phyloP scores from a whole-genome alignment of 345 rosid genomes.

The Triadica sebifera region DNA sequence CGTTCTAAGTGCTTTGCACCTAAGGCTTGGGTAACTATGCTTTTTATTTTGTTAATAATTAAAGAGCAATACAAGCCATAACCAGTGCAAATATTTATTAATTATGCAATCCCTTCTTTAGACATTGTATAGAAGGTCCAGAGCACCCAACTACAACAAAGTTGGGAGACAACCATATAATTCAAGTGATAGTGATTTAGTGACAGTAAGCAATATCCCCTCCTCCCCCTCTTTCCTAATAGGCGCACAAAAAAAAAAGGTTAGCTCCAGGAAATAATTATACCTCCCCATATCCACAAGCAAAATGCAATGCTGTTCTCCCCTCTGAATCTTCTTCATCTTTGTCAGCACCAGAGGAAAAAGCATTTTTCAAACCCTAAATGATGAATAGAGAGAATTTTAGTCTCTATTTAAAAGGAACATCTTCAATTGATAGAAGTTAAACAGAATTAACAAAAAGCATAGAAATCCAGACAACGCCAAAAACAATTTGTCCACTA shows the following conservation, averaged over 20 bases:
- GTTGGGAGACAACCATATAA: not conserved
- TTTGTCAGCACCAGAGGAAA: slow-evolving; percentile 84
- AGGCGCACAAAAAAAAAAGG: not conserved
- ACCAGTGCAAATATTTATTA: not conserved
- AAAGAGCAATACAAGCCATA: not conserved
- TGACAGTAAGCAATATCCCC: not conserved
- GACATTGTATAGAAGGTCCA: not conserved
- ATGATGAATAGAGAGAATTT: not conserved
- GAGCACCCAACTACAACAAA: not conserved
- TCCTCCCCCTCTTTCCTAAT: not conserved
- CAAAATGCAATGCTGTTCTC: slow-evolving; percentile 95
- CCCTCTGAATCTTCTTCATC: slow-evolving; percentile 99
- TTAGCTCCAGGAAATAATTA: not conserved
- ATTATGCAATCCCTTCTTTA: not conserved
- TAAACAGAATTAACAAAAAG: not conserved
- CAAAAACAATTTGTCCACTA: not conserved
- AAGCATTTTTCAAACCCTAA: slow-evolving; percentile 80
- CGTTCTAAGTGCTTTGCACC: not conserved
- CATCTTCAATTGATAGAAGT: not conserved
- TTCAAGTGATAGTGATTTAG: not conserved
- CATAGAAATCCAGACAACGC: not conserved
- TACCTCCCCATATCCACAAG: slow-evolving; percentile 99
- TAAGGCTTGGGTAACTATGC: not conserved
- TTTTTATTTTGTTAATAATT: no score
- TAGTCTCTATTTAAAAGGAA: not conserved